Evolutionary conservation across 2,329 filamentous ascomycete species (phyloP).

Genomic region (Xylogone sp.): DNA sequence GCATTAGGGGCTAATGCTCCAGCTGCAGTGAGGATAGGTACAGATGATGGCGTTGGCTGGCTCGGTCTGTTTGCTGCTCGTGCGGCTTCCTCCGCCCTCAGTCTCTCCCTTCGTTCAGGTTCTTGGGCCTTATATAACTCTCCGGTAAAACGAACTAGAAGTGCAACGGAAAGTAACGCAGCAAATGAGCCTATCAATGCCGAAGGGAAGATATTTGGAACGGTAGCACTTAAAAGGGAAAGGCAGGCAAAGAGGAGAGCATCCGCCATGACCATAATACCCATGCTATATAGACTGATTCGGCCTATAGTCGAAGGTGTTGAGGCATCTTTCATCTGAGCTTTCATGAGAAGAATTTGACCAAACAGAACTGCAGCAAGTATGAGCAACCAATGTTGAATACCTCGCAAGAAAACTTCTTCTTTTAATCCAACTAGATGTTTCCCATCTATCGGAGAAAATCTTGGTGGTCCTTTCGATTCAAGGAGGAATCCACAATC

Average conservation of each 20-base stretch:
- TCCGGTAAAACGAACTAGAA: constrained; percentile 54
- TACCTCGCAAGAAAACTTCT: constrained; percentile 52
- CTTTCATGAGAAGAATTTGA: constrained; percentile 60
- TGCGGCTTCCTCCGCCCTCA: constrained; percentile 17
- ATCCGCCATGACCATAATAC: constrained; percentile 60
- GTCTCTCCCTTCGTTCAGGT: constrained; percentile 43
- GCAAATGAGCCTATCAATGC: constrained; percentile 50
- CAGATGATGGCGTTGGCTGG: constrained; percentile 22
- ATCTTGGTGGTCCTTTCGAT: constrained; percentile 58
- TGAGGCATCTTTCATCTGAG: constrained; percentile 62
- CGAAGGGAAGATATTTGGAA: constrained; percentile 52
- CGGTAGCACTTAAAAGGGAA: constrained; percentile 51
- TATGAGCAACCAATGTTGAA: constrained; percentile 56
- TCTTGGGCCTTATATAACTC: constrained; percentile 61
- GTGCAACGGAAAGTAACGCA: constrained; percentile 52
- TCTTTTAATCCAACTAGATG: constrained; percentile 59
- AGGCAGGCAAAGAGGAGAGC: constrained; percentile 53
- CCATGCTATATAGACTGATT: constrained; percentile 60
- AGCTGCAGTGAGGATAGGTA: constrained; percentile 21
- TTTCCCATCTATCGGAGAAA: constrained; percentile 43
- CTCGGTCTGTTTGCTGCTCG: constrained; percentile 18
- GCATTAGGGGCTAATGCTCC: constrained; percentile 15
- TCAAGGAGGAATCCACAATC: constrained; percentile 66
- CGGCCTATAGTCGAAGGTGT: constrained; percentile 65
- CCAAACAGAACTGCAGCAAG: constrained; percentile 53